A percentile compares a stretch with the other conserved stretches of the same genome.
Evolutionary conservation across 768 basidiomycete species (phyloP).

Genomic region (Sporobolomyces pararoseus): DNA sequence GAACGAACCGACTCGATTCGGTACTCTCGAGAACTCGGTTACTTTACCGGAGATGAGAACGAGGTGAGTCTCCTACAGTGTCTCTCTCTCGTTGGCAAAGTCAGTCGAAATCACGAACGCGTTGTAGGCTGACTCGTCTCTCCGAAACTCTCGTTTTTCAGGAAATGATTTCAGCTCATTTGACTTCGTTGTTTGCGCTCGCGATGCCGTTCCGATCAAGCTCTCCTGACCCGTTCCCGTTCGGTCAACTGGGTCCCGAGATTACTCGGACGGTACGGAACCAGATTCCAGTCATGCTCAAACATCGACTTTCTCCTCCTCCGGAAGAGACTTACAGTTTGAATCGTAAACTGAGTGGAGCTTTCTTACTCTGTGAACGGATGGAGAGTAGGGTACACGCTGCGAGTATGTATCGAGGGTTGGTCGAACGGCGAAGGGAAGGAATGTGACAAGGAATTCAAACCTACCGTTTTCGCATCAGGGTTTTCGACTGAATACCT

Average conservation of each 20-base stretch:
- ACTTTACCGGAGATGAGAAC: constrained; percentile 82
- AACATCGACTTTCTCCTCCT: constrained; percentile 81
- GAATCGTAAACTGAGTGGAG: constrained; percentile 61
- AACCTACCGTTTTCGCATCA: too few species aligned
- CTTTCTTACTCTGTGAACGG: constrained; percentile 55
- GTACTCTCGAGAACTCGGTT: constrained; percentile 77
- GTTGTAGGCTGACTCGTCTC: neutral
- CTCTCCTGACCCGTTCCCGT: constrained; percentile 70
- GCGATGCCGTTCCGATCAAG: constrained; percentile 73
- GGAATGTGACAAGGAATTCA: too few species aligned
- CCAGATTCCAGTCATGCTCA: constrained; percentile 84
- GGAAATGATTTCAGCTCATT: constrained; percentile 83
- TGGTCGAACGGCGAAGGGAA: neutral
- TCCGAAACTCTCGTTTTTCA: constrained; percentile 45
- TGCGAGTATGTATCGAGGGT: constrained; percentile 52
- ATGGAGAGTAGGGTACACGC: constrained; percentile 72
- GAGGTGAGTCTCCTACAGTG: constrained; percentile 55
- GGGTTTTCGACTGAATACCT: too few species aligned
- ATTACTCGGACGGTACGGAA: constrained; percentile 73
- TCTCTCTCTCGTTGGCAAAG: neutral
- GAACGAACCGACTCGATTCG: constrained; percentile 65
- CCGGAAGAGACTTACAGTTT: constrained; percentile 91
- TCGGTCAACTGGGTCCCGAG: constrained; percentile 56
- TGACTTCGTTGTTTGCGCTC: constrained; percentile 74
- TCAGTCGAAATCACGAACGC: too few species aligned